phyloP scores from a whole-genome alignment of 768 basidiomycete genomes.

The Trametes cinnabarina region DNA sequence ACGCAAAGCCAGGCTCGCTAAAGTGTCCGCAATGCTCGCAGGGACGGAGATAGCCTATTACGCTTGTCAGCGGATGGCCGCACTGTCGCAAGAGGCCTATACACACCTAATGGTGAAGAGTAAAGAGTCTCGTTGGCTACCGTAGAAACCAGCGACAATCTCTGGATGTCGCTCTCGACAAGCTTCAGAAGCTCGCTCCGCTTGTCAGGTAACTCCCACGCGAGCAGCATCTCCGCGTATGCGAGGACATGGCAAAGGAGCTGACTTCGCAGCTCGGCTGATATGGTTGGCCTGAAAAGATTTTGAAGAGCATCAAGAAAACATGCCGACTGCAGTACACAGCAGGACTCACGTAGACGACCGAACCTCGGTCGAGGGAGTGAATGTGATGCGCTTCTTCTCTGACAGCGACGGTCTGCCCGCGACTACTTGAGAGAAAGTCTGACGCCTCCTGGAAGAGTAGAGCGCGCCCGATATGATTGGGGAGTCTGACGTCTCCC shows the following conservation, averaged over 20 bases:
- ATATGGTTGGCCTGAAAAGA: constrained; percentile 25
- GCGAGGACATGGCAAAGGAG: constrained; percentile 55
- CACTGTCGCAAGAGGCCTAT: neutral
- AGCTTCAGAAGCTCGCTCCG: constrained; percentile 72
- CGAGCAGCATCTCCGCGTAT: constrained; percentile 73
- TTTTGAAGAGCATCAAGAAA: neutral
- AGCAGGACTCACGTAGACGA: constrained; percentile 8
- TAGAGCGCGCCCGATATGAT: constrained; percentile 39
- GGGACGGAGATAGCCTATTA: constrained; percentile 43
- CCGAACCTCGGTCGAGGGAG: constrained; percentile 26
- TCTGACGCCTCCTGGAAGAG: constrained; percentile 41
- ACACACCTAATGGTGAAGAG: constrained; percentile 3
- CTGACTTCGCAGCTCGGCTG: constrained; percentile 41
- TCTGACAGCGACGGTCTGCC: constrained; percentile 32
- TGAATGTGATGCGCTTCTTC: constrained; percentile 39
- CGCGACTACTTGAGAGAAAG: constrained; percentile 42
- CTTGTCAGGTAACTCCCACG: constrained; percentile 71
- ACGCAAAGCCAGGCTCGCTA: constrained; percentile 35
- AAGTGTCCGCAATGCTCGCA: constrained; percentile 26
- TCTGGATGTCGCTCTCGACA: constrained; percentile 37
- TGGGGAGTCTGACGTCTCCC: constrained; percentile 27
- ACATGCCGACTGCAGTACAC: neutral
- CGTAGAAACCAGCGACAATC: constrained; percentile 23
- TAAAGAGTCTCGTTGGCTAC: constrained; percentile 27
- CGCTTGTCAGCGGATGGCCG: neutral